Conservation (phyloP, 768 basidiomycete genomes). For the Boletus sensibilis region DNA sequence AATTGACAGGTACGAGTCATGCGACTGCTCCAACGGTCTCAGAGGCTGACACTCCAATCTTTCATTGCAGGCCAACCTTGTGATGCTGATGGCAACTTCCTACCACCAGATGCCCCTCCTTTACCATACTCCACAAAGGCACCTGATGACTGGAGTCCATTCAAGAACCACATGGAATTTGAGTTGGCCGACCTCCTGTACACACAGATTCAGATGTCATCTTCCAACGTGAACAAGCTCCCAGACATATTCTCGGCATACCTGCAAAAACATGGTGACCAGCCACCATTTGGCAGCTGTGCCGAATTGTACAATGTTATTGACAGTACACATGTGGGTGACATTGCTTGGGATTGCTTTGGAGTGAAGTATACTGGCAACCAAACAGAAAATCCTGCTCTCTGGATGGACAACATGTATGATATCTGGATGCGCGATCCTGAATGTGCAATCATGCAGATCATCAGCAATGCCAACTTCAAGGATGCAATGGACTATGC, state of each 20-base stretch:
- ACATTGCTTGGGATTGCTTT: background rate
- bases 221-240: background rate
- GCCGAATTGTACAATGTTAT: background rate
- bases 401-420: background rate
- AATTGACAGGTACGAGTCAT: conserved; percentile 1
- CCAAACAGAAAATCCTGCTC: background rate
- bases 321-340: background rate
- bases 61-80: background rate
- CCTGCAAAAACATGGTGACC: background rate
- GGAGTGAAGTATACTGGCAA: background rate
- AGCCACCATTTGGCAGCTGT: background rate
- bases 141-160: background rate
- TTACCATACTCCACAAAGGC: background rate
- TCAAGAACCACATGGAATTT: background rate
- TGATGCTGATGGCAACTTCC: too few relatives aligned
- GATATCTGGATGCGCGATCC: background rate
- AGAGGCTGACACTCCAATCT: too few relatives aligned
- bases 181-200: conserved; percentile 1
- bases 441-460: background rate
- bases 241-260: background rate
- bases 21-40: background rate
- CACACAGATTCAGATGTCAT: background rate
- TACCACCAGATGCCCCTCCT: conserved; percentile 6
- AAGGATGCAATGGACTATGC: background rate
- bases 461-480: background rate